phyloP scores from a whole-genome alignment of 139 green algal genomes.

The Bryopsis sp. region DNA sequence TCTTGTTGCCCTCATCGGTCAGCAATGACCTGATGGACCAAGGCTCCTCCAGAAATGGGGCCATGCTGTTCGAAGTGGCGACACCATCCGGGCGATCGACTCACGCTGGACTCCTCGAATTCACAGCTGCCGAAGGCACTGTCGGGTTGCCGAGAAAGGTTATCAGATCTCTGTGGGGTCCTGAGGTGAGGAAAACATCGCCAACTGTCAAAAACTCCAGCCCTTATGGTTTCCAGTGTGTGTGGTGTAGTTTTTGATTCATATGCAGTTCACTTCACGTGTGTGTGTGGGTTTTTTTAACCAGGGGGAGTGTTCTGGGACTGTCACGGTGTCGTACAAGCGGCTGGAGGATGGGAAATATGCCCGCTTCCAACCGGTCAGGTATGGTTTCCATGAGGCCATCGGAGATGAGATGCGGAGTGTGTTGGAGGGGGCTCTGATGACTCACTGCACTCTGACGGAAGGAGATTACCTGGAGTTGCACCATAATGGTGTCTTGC shows the following conservation, averaged over 20 bases:
- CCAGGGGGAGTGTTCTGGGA: slow-evolving; percentile 2
- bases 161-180: slow-evolving; percentile 46
- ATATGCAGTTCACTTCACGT: not conserved
- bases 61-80: slow-evolving; percentile 60
- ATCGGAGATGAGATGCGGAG: slow-evolving; percentile 29
- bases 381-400: slow-evolving; percentile 17
- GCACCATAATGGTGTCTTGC: not conserved
- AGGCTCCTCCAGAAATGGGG: slow-evolving; percentile 58
- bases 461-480: slow-evolving; percentile 64
- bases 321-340: slow-evolving; percentile 37
- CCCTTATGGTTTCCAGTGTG: no score
- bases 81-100: slow-evolving; percentile 8
- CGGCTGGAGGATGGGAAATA: slow-evolving; percentile 41
- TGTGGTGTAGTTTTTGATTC: no score
- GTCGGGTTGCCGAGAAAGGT: slow-evolving; percentile 55
- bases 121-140: slow-evolving; percentile 58
- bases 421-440: slow-evolving; percentile 54
- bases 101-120: slow-evolving; percentile 59
- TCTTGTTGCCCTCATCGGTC: slow-evolving; percentile 54
- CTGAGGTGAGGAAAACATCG: slow-evolving; percentile 3
- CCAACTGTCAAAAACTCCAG: no score
- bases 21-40: slow-evolving; percentile 52
- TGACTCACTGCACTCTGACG: slow-evolving; percentile 46
- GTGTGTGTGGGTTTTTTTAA: not conserved
- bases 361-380: slow-evolving; percentile 35